Conservation (phyloP, 1,284 basidiomycete species). For the Pascua guehoae region DNA sequence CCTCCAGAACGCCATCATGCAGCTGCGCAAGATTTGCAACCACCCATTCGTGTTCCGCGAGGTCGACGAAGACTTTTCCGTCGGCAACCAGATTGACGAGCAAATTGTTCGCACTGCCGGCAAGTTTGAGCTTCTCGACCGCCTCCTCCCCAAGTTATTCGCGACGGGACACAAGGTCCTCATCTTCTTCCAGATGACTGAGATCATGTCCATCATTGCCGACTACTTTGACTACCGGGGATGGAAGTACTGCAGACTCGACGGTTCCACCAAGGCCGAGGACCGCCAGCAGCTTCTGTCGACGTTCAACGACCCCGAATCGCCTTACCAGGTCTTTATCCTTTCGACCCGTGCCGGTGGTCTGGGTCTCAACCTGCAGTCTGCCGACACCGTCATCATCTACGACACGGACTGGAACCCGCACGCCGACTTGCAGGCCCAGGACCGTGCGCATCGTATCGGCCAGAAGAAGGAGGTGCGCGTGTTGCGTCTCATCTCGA, state of each 20-base stretch:
- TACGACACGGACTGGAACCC: slow-evolving; percentile 78
- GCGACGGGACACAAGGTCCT: slow-evolving; percentile 80
- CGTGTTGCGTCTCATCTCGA: slow-evolving; percentile 94
- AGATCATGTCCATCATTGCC: slow-evolving; percentile 99
- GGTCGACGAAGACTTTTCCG: slow-evolving; percentile 62
- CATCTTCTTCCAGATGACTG: slow-evolving; percentile 99
- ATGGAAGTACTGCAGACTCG: slow-evolving; percentile 89
- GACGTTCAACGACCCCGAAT: slow-evolving; percentile 85
- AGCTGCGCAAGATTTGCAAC: slow-evolving; percentile 97
- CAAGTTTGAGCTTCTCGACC: slow-evolving; percentile 91
- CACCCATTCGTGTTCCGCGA: slow-evolving; percentile 95
- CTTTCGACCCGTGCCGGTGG: slow-evolving; percentile 95
- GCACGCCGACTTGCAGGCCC: slow-evolving; percentile 88
- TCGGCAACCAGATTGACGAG: slow-evolving; percentile 69
- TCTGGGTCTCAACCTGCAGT: slow-evolving; percentile 95
- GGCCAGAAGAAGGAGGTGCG: slow-evolving; percentile 98
- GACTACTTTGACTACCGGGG: slow-evolving; percentile 90
- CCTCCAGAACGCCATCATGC: slow-evolving; percentile 95
- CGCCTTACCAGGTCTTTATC: slow-evolving; percentile 91
- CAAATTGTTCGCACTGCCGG: slow-evolving; percentile 83
- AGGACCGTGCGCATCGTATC: slow-evolving; percentile 90
- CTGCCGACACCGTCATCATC: slow-evolving; percentile 98
- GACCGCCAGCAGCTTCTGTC: slow-evolving; percentile 89
- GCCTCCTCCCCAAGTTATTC: slow-evolving; percentile 93
- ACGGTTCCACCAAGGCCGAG: slow-evolving; percentile 97